Percentiles rank a stretch among this genome's conserved stretches.
These are phyloP conservation scores for Pythium graminicola DNA, from an alignment of 352 stramenopile species.

Conservation along the genomic window DNA sequence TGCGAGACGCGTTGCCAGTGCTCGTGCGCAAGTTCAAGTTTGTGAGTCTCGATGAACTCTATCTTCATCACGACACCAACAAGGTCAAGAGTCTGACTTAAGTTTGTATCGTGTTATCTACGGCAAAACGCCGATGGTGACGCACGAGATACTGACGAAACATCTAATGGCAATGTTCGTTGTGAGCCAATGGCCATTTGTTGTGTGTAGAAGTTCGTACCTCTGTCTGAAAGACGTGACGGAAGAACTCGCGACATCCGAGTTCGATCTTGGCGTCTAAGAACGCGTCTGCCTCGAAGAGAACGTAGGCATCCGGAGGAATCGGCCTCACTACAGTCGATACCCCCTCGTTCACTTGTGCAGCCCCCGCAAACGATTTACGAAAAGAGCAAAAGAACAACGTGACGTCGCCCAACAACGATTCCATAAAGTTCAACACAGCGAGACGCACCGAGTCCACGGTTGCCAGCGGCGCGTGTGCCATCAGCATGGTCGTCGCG, in stretches of 20 bases:
- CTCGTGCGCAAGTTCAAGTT: slow-evolving; percentile 53
- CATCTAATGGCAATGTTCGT: slow-evolving; percentile 32
- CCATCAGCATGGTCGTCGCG: slow-evolving; percentile 24
- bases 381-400: slow-evolving; percentile 60
- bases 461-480: neutral
- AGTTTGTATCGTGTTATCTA: neutral
- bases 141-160: slow-evolving; percentile 49
- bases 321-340: too few relatives aligned
- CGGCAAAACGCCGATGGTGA: slow-evolving; percentile 40
- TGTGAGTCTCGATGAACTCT: slow-evolving; percentile 62
- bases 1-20: slow-evolving; percentile 46
- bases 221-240: slow-evolving; percentile 66
- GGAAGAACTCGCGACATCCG: slow-evolving; percentile 73
- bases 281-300: slow-evolving; percentile 61
- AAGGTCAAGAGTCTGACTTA: slow-evolving; percentile 16
- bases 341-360: too few relatives aligned
- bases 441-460: slow-evolving; percentile 33
- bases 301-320: slow-evolving; percentile 28
- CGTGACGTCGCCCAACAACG: slow-evolving; percentile 53
- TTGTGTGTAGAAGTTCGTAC: slow-evolving; percentile 19
- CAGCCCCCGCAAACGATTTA: slow-evolving; percentile 24
- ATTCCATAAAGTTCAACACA: slow-evolving; percentile 49
- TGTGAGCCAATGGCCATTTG: neutral
- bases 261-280: slow-evolving; percentile 57
- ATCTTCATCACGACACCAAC: slow-evolving; percentile 19